phyloP scores from a whole-genome alignment of 768 basidiomycete species.

The Mycena amicta region DNA sequence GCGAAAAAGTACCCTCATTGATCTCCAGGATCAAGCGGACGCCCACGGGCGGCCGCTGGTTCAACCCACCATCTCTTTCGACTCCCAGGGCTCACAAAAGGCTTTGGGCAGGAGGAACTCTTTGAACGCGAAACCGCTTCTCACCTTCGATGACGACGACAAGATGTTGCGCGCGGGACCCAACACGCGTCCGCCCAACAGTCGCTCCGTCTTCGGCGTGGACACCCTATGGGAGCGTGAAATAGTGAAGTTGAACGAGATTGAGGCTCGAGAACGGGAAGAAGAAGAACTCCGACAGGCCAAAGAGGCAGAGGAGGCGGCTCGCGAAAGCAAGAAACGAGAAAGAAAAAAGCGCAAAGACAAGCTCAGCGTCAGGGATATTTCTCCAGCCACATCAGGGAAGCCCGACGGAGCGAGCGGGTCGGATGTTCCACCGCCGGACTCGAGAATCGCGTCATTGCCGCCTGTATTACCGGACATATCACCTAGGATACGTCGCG shows the following conservation, averaged over 20 bases:
- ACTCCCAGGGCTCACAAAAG: slow-evolving; percentile 38
- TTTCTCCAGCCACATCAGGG: slow-evolving; percentile 5
- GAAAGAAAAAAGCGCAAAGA: slow-evolving; percentile 45
- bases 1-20: slow-evolving; percentile 72
- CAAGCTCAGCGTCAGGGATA: slow-evolving; percentile 17
- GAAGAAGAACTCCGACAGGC: slow-evolving; percentile 56
- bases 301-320: slow-evolving; percentile 54
- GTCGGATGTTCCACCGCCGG: slow-evolving; percentile 22
- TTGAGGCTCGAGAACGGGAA: slow-evolving; percentile 67
- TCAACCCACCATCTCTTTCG: slow-evolving; percentile 48
- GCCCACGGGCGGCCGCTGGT: slow-evolving; percentile 41
- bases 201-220: slow-evolving; percentile 88
- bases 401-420: slow-evolving; percentile 6
- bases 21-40: slow-evolving; percentile 45
- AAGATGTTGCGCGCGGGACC: slow-evolving; percentile 28
- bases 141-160: slow-evolving; percentile 62
- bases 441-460: slow-evolving; percentile 36
- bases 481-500: slow-evolving; percentile 38
- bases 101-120: slow-evolving; percentile 52
- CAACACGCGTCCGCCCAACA: slow-evolving; percentile 39
- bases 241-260: slow-evolving; percentile 75
- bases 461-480: slow-evolving; percentile 52
- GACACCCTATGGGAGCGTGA: slow-evolving; percentile 94
- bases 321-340: slow-evolving; percentile 49
- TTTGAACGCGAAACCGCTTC: slow-evolving; percentile 59